Evolutionary conservation across 148 eudicot genomes (phyloP), one percentile per base, ranked within the genome.

Genomic region (Vaccinium corymbosum): DNA sequence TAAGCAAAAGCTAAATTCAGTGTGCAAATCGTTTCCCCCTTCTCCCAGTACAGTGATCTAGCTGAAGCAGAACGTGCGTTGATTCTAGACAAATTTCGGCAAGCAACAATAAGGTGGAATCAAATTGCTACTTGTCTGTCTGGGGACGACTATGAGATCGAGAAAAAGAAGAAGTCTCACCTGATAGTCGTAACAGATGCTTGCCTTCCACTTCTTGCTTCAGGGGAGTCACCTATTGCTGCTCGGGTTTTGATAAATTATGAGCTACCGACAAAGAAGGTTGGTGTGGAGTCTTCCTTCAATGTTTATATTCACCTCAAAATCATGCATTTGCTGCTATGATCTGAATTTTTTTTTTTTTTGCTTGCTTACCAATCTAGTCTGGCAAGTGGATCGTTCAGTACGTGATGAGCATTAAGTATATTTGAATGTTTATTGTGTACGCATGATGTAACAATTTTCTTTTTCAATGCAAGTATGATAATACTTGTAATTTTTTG

Each of bases 181-280:
- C 82, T 96, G 94, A 82, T 96, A 71, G 92, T 94, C 76, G 92
- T 90, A 52, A 94, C 99, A 2, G 99, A 96, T 92, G 95, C 92
- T 61, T 97, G 99, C 85, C 94, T 94, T 84, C 99, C 99, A 5
- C 88, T 91, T 81, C 83, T 90, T 80, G 88, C 90, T 61, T 87
- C 96, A 8, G 91, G 93, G 42, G 99, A 97, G 87, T 87, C 92
- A 78, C 91, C 93, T 62, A 83, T 94, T 80, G 86, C 90, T 88
- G 94, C 97, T 71, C 92, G 92, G 29, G 86, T 92, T 85, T 83
- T 97, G 82, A 92, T 94, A 81, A 97, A 97, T 81, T 97, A 93
- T 84, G 99, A 94, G 90, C 83, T 97, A 72, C 98, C 98, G 29
- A 46, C 86, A 6, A 94, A 97, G 89, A 97, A 93, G 97, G 97